phyloP scores from a whole-genome alignment of 148 eudicot species.

The Selenicereus undatus region DNA sequence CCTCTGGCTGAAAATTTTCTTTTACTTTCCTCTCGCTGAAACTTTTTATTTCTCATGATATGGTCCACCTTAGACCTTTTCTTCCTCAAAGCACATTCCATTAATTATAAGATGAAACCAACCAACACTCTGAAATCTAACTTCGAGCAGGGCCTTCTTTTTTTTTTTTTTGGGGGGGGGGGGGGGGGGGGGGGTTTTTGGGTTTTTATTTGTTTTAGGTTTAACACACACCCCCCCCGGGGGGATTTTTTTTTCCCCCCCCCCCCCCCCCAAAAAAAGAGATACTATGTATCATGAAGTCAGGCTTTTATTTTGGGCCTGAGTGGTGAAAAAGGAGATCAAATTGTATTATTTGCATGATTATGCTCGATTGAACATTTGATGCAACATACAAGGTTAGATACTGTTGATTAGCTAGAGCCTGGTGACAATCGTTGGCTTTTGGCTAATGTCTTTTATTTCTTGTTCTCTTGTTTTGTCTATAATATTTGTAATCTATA shows the following conservation, averaged over 20 bases:
- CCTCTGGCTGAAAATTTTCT: too few species aligned
- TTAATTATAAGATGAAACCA: too few species aligned
- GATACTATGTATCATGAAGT: neutral
- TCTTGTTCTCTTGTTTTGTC: conserved; percentile 16
- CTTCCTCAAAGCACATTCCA: neutral
- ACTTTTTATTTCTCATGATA: neutral
- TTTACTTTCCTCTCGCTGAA: neutral
- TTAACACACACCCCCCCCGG: too few species aligned
- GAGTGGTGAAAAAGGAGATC: neutral
- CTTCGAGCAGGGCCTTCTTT: neutral
- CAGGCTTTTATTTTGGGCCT: neutral
- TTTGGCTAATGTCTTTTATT: conserved; percentile 16
- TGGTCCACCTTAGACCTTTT: neutral
- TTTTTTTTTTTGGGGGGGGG: neutral
- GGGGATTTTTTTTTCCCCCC: neutral
- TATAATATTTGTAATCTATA: conserved; percentile 9
- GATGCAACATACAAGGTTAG: neutral
- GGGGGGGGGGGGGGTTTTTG: neutral
- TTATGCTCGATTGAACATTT: neutral
- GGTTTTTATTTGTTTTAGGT: too few species aligned
- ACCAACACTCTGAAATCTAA: neutral
- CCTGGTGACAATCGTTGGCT: conserved; percentile 19
- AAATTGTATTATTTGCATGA: neutral
- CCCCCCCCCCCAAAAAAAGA: neutral
- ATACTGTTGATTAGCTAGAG: conserved; percentile 7